Conservation (phyloP, 2,329 filamentous ascomycete species). For the Fusarium sulawesiense region DNA sequence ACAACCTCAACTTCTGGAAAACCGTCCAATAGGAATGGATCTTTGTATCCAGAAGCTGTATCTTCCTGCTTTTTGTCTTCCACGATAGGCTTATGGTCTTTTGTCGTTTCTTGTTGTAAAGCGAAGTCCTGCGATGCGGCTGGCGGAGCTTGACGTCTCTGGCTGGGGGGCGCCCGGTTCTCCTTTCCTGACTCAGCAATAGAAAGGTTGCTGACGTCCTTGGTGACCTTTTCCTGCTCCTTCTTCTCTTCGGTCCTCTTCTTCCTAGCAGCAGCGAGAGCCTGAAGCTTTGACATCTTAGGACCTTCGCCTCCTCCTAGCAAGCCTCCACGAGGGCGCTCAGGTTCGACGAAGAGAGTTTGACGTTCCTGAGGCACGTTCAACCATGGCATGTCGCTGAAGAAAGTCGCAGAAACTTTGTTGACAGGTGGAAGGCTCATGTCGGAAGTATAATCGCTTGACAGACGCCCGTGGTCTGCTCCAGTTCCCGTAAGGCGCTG, state of each 20-base stretch:
- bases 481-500: slow-evolving; percentile 46
- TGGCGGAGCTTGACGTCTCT: slow-evolving; percentile 39
- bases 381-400: slow-evolving; percentile 88
- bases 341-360: slow-evolving; percentile 71
- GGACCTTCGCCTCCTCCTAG: slow-evolving; percentile 78
- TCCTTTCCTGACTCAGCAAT: slow-evolving; percentile 50
- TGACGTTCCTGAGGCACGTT: slow-evolving; percentile 74
- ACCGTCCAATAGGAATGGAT: not conserved
- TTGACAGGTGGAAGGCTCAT: slow-evolving; percentile 34
- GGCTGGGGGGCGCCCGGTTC: slow-evolving; percentile 31
- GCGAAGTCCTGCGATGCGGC: slow-evolving; percentile 1
- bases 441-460: slow-evolving; percentile 19
- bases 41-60: not conserved
- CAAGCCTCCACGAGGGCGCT: slow-evolving; percentile 71
- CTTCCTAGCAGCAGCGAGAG: slow-evolving; percentile 85
- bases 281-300: slow-evolving; percentile 91
- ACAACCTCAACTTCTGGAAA: slow-evolving; percentile 9
- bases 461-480: slow-evolving; percentile 47
- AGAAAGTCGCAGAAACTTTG: slow-evolving; percentile 67
- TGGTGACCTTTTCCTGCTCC: slow-evolving; percentile 44
- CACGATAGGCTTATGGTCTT: not conserved
- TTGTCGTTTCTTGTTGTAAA: not conserved
- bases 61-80: not conserved
- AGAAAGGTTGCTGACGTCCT: slow-evolving; percentile 49
- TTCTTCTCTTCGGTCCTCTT: slow-evolving; percentile 79